Percentiles rank a stretch among this genome's conserved stretches.
These are phyloP conservation scores for Hypoxylon lienhwacheense DNA, from an alignment of 495 filamentous ascomycete genomes.

Conservation along the genomic window DNA sequence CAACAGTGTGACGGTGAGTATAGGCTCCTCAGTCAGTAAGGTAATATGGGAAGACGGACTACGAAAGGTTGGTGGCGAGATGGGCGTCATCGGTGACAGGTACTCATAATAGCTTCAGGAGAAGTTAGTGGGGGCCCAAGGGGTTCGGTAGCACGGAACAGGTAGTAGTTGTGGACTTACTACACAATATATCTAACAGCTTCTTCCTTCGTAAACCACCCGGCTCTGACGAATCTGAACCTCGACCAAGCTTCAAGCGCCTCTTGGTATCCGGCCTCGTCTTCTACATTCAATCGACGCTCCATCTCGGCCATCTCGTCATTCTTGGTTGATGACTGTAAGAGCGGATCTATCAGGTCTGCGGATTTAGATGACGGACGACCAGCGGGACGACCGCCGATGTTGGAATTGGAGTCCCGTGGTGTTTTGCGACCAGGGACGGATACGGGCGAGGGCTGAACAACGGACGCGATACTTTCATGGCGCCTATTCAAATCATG, in stretches of 20 bases:
- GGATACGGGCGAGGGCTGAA: slow-evolving; percentile 33
- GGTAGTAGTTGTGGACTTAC: slow-evolving; percentile 49
- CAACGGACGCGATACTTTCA: slow-evolving; percentile 31
- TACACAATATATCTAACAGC: slow-evolving; percentile 92
- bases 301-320: slow-evolving; percentile 45
- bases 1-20: slow-evolving; percentile 84
- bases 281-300: slow-evolving; percentile 37
- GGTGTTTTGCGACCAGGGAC: slow-evolving; percentile 31
- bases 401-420: slow-evolving; percentile 17
- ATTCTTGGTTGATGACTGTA: slow-evolving; percentile 28
- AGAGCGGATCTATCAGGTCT: slow-evolving; percentile 37
- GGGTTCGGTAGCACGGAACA: too few species aligned
- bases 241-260: slow-evolving; percentile 85
- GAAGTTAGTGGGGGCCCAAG: slow-evolving; percentile 21
- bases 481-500: slow-evolving; percentile 33
- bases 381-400: slow-evolving; percentile 23
- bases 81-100: slow-evolving; percentile 87
- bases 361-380: slow-evolving; percentile 31
- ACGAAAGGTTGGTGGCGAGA: slow-evolving; percentile 81
- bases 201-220: slow-evolving; percentile 94
- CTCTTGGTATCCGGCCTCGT: slow-evolving; percentile 59
- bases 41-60: slow-evolving; percentile 70
- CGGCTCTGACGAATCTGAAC: slow-evolving; percentile 88
- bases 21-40: slow-evolving; percentile 85
- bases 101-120: slow-evolving; percentile 77